Percentiles rank a stretch among this genome's conserved stretches.
Evolutionary conservation across 2,329 filamentous ascomycete genomes (phyloP).

Genomic region (Sporothrix variecibatus): DNA sequence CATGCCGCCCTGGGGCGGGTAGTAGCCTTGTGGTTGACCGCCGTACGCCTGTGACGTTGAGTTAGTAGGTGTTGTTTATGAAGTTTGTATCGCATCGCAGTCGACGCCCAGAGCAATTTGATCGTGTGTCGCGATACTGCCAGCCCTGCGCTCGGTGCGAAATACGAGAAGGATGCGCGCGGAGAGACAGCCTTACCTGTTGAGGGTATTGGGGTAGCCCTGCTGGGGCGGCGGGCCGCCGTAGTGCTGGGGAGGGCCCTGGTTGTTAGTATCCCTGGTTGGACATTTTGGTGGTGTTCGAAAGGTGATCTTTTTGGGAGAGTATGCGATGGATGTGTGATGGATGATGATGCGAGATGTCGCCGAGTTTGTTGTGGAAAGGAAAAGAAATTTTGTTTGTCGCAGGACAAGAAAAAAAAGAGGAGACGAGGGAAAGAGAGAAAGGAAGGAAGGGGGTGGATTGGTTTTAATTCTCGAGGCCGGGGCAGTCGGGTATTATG

Average conservation of each 20-base stretch:
- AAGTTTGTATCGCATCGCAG: neutral
- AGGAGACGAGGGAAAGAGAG: neutral
- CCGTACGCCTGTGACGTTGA: conserved; percentile 23
- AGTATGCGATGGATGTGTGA: neutral
- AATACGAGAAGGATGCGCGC: neutral
- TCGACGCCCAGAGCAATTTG: neutral
- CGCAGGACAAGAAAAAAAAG: conserved; percentile 5
- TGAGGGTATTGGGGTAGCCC: conserved; percentile 47
- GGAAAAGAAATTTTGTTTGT: neutral
- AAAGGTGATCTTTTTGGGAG: neutral
- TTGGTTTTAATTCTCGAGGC: conserved; percentile 19
- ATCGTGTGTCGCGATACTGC: neutral
- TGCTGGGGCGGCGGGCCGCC: conserved; percentile 32
- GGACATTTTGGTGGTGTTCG: conserved; percentile 37
- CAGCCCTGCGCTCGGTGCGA: neutral
- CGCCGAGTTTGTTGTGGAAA: conserved; percentile 5
- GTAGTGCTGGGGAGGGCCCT: conserved; percentile 37
- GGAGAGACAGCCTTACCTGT: conserved; percentile 40
- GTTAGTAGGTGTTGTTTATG: neutral
- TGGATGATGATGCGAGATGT: neutral
- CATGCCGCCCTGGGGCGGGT: conserved; percentile 47
- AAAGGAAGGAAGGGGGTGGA: neutral
- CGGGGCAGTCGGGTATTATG: conserved; percentile 16
- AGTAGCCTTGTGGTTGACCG: conserved; percentile 43
- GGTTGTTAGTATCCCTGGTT: conserved; percentile 43